Percentiles rank a stretch among this genome's conserved stretches.
Conservation (phyloP, 1,284 basidiomycete species). For the Tilletiopsis washingtonensis region DNA sequence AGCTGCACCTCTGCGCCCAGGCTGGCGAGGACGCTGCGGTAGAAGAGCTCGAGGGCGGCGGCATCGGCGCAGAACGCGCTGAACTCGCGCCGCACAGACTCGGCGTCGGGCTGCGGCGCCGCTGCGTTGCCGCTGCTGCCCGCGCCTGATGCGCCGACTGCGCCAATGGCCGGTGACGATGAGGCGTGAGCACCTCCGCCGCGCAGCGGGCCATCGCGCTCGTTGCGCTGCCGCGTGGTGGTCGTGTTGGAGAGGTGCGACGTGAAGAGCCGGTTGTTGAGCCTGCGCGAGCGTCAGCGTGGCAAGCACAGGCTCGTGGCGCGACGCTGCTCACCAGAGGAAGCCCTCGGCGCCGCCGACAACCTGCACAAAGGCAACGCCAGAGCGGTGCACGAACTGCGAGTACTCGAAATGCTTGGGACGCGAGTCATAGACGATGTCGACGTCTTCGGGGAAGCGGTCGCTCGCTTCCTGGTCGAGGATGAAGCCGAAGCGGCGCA, state of each 20-base stretch:
- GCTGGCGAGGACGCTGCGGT: slow-evolving; percentile 12
- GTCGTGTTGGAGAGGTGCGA: slow-evolving; percentile 13
- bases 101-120: slow-evolving; percentile 16
- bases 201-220: neutral
- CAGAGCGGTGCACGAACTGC: slow-evolving; percentile 43
- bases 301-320: too few species aligned
- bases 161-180: neutral
- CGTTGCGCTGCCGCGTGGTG: neutral
- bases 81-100: slow-evolving; percentile 25
- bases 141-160: neutral
- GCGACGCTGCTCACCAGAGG: too few species aligned
- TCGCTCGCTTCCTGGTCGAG: slow-evolving; percentile 42
- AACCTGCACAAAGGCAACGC: slow-evolving; percentile 45
- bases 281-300: too few species aligned
- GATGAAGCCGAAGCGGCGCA: slow-evolving; percentile 41
- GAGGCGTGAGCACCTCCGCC: neutral
- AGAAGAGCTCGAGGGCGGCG: slow-evolving; percentile 29
- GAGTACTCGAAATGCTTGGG: slow-evolving; percentile 40
- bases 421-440: slow-evolving; percentile 38
- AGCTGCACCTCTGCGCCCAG: too few species aligned
- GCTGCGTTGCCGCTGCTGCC: slow-evolving; percentile 1
- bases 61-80: slow-evolving; percentile 27
- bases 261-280: slow-evolving; percentile 41
- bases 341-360: slow-evolving; percentile 38
- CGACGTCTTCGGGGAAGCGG: slow-evolving; percentile 27